Conservation (phyloP, 129 eudicot genomes). For the carrot (Daucus carota) region DH1_v3.0 NC_030383.2:13166501-13167000, state of each 20-base stretch:
- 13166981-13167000: too few relatives aligned
- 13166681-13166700: slow-evolving; percentile 14
- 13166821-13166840: too few relatives aligned
- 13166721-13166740: slow-evolving; percentile 1
- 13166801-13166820: too few relatives aligned
- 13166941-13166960: too few relatives aligned
- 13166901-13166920: too few relatives aligned
- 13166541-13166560: slow-evolving; percentile 58
- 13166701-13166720: neutral
- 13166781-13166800: too few relatives aligned
- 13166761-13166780: neutral
- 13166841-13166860: too few relatives aligned
- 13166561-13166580: slow-evolving; percentile 59
- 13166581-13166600: neutral
- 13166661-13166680: slow-evolving; percentile 7
- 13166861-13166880: too few relatives aligned
- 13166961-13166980: too few relatives aligned
- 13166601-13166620: neutral
- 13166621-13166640: neutral
- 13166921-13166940: too few relatives aligned
- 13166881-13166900: too few relatives aligned
- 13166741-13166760: neutral
- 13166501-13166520: slow-evolving; percentile 72
- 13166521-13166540: slow-evolving; percentile 71
- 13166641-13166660: slow-evolving; percentile 4